Evolutionary conservation across 345 rosid species (phyloP), one percentile per base, ranked within the genome.

Genomic region (Limnanthes douglasii): DNA sequence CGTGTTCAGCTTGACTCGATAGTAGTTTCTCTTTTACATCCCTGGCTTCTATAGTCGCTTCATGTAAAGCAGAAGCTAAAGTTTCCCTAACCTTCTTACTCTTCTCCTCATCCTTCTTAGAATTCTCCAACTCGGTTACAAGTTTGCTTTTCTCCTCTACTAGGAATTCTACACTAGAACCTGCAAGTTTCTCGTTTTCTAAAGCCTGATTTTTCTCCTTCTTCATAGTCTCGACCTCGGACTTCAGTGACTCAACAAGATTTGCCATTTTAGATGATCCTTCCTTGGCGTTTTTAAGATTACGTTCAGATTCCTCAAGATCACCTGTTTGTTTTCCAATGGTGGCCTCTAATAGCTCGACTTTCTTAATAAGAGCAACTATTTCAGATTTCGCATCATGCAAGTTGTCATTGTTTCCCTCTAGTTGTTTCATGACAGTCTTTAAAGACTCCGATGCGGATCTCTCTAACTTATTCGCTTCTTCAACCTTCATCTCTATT

Each of bases 71-170:
- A 30, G 73, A 68, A 28, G 76, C 76, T 44, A 86, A 58, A 42
- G 78, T 72, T 54, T 78, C 96, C 68, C 68, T 70, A 27, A 79
- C 86, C 63, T 77, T 72, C 69, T 81, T 81, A 65, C 77, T 72
- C 65, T 69, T 73, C 64, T 72, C 86, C 53, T 78, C 94, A 63
- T 78, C 92, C 14, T 66, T 67, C 57, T 51, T 69, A 27, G 60
- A 64, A 18, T 39, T 72, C 49, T 73, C 77, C 69, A 81, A 39
- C 23, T 78, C 79, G 30, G 41, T 58, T 5, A 67, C 59, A 22
- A 78, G 77, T 28, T 69, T 65, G 34, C 60, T 59, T 58, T 70
- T 86, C 69, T 75, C 86, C 46, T 72, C 79, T 34, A 78, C 34
- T 37, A 86, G 60, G 39, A 21, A 60, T 53, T 72, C 69, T 43